A percentile compares a stretch with the other conserved stretches of the same genome.
These are phyloP conservation scores for Acanthamoeba sp. DNA, from an alignment of 208 protist species.

Conservation along the genomic window DNA sequence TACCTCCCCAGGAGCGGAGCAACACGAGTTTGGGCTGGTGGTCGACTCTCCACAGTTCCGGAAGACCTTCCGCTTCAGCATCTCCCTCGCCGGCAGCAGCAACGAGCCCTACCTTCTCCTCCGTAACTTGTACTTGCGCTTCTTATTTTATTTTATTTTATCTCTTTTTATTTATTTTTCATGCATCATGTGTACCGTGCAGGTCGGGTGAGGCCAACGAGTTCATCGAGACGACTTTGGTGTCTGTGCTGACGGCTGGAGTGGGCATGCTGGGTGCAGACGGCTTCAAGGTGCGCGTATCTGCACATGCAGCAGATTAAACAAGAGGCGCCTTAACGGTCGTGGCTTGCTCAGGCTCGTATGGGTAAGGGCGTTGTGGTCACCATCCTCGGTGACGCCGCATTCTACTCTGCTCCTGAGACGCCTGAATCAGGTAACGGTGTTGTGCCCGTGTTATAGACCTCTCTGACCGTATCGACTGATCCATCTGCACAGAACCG, in stretches of 20 bases:
- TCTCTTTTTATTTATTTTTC: not conserved
- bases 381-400: slow-evolving; percentile 80
- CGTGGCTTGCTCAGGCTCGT: not conserved
- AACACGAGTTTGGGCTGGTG: not conserved
- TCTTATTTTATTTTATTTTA: not conserved
- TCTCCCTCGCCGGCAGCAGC: not conserved
- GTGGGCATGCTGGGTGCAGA: slow-evolving; percentile 11
- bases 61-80: slow-evolving; percentile 15
- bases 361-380: slow-evolving; percentile 47
- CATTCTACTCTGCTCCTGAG: slow-evolving; percentile 78
- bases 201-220: slow-evolving; percentile 4
- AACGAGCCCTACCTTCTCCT: slow-evolving; percentile 22
- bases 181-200: not conserved
- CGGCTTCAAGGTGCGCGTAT: not conserved
- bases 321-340: too few relatives aligned
- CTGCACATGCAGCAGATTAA: too few relatives aligned
- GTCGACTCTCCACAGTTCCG: slow-evolving; percentile 65
- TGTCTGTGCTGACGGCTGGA: not conserved
- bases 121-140: slow-evolving; percentile 4
- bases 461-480: not conserved
- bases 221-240: slow-evolving; percentile 36
- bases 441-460: not conserved
- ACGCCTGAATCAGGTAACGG: not conserved
- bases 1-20: not conserved
- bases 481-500: not conserved